Conservation (phyloP, 2,329 filamentous ascomycete genomes). For the Eurotiales sp. region DNA sequence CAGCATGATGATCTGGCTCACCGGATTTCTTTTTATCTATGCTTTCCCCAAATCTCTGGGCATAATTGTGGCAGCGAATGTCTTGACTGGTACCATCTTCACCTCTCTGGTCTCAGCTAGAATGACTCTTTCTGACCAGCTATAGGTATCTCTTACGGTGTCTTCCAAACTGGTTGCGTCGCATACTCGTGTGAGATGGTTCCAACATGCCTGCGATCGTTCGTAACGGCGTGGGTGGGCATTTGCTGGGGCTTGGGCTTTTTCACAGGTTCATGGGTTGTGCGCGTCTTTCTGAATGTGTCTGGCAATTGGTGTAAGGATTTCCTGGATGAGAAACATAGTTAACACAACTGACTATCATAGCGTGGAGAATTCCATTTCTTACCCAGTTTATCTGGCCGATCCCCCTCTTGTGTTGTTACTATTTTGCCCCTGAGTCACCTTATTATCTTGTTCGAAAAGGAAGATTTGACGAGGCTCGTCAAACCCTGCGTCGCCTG, state of each 20-base stretch:
- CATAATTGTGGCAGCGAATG: conserved; percentile 45
- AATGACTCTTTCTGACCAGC: too few relatives aligned
- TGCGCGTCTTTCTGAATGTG: conserved; percentile 25
- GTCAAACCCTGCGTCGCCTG: conserved; percentile 40
- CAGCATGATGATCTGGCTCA: conserved; percentile 42
- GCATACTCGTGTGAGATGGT: conserved; percentile 49
- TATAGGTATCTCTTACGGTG: conserved; percentile 44
- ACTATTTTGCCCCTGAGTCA: conserved; percentile 47
- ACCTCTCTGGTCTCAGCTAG: background rate
- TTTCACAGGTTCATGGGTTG: conserved; percentile 48
- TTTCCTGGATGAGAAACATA: conserved; percentile 32
- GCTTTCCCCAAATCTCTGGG: conserved; percentile 48
- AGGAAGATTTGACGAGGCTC: conserved; percentile 43
- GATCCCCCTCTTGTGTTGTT: conserved; percentile 44
- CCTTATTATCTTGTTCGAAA: conserved; percentile 50
- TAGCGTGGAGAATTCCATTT: conserved; percentile 45
- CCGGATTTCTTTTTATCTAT: conserved; percentile 47
- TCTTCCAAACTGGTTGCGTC: conserved; percentile 47
- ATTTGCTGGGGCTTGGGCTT: conserved; percentile 48
- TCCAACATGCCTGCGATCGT: conserved; percentile 41
- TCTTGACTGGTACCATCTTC: conserved; percentile 41
- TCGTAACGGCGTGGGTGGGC: conserved; percentile 45
- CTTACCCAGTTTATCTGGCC: conserved; percentile 53
- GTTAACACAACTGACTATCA: too few relatives aligned
- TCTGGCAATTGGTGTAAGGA: too few relatives aligned